Evolutionary conservation across 2,329 filamentous ascomycete genomes (phyloP).

Genomic region (Xylogone sp.): DNA sequence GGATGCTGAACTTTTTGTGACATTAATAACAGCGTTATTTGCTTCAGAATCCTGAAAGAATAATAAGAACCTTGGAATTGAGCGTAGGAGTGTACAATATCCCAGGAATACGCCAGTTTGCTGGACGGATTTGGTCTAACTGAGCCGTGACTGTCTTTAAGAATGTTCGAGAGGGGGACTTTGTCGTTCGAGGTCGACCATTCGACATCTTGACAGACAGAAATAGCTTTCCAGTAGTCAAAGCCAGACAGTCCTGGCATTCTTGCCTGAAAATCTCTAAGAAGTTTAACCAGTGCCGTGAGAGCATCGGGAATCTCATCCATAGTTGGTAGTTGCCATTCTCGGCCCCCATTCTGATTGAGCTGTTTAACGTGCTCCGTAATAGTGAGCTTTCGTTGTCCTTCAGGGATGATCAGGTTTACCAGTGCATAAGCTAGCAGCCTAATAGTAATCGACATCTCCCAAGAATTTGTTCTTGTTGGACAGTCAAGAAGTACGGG

Average conservation of each 20-base stretch:
- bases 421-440: slow-evolving; percentile 52
- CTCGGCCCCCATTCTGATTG: slow-evolving; percentile 19
- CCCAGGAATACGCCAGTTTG: slow-evolving; percentile 22
- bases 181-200: slow-evolving; percentile 21
- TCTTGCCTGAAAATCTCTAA: slow-evolving; percentile 11
- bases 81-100: slow-evolving; percentile 25
- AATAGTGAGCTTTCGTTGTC: slow-evolving; percentile 15
- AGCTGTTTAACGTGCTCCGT: slow-evolving; percentile 26
- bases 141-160: background rate
- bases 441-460: slow-evolving; percentile 45
- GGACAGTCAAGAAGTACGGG: slow-evolving; percentile 59
- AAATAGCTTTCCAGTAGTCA: slow-evolving; percentile 21
- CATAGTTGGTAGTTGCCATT: slow-evolving; percentile 19
- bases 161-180: slow-evolving; percentile 8
- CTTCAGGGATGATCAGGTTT: slow-evolving; percentile 29
- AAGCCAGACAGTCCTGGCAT: slow-evolving; percentile 9
- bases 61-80: slow-evolving; percentile 28
- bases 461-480: slow-evolving; percentile 53
- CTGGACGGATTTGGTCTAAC: background rate
- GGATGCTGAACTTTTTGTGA: background rate
- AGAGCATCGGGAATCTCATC: slow-evolving; percentile 20
- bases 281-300: slow-evolving; percentile 9
- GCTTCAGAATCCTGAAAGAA: slow-evolving; percentile 28
- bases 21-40: slow-evolving; percentile 20
- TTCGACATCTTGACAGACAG: slow-evolving; percentile 25